Evolutionary conservation across 768 basidiomycete species (phyloP).

Genomic region (Chalciporus pseudorubinellus): DNA sequence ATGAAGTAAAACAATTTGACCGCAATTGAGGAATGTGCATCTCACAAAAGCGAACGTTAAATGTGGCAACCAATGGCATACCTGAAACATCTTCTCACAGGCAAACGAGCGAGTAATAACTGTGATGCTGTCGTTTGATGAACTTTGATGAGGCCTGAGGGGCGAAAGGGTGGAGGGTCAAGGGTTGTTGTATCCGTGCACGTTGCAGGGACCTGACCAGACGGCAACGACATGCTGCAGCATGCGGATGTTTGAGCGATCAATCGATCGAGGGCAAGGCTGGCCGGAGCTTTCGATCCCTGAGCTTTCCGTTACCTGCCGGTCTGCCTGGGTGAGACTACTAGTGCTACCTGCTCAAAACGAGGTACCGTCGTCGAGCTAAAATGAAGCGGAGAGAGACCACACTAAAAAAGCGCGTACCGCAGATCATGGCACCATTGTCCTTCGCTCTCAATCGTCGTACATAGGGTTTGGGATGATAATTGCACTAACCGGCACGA

Average conservation of each 20-base stretch:
- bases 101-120: no score
- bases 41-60: not conserved
- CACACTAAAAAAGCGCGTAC: not conserved
- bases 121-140: slow-evolving; percentile 4
- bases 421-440: no score
- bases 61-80: slow-evolving; percentile 24
- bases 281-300: not conserved
- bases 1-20: not conserved
- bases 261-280: not conserved
- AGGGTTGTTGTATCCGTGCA: slow-evolving; percentile 18
- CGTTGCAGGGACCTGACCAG: slow-evolving; percentile 17
- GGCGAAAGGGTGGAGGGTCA: slow-evolving; percentile 9
- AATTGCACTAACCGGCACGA: no score
- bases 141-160: no score
- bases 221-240: slow-evolving; percentile 9
- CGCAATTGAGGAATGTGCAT: not conserved
- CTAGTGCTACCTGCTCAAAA: no score
- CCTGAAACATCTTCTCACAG: not conserved
- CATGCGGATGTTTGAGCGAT: slow-evolving; percentile 1
- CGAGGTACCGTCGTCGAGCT: no score
- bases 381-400: no score
- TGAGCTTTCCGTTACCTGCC: no score
- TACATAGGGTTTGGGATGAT: no score
- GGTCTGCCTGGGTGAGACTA: no score
- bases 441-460: no score